phyloP scores from a whole-genome alignment of 345 rosid species.

The Sisymbrium altissimum region DNA sequence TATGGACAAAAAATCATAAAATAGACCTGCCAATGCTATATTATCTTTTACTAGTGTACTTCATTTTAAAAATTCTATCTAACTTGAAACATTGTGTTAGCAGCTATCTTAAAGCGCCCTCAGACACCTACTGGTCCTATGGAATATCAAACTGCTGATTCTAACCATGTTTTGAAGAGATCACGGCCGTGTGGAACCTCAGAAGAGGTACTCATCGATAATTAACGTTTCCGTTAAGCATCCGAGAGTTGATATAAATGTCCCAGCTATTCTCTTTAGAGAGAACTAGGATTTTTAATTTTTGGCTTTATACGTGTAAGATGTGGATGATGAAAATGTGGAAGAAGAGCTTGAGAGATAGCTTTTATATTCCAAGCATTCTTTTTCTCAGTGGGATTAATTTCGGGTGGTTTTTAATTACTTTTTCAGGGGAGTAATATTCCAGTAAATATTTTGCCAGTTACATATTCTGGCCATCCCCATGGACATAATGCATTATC shows the following conservation, averaged over 20 bases:
- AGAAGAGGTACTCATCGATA: constrained; percentile 54
- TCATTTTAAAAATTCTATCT: background rate
- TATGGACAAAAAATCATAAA: background rate
- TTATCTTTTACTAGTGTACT: background rate
- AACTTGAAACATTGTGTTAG: constrained; percentile 22
- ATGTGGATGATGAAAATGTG: background rate
- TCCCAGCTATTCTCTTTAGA: background rate
- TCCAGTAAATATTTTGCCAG: constrained; percentile 66
- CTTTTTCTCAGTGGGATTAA: background rate
- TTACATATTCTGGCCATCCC: constrained; percentile 58
- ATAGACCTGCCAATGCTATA: background rate
- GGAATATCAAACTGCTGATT: constrained; percentile 83
- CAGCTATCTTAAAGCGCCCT: constrained; percentile 68
- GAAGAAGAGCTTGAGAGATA: background rate
- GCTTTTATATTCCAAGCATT: background rate
- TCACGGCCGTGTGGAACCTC: constrained; percentile 64
- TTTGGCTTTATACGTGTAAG: background rate
- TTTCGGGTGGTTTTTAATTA: background rate
- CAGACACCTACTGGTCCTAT: constrained; percentile 59
- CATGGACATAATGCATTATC: constrained; percentile 72
- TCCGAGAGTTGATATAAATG: background rate
- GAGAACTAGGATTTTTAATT: background rate
- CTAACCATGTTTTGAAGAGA: constrained; percentile 70
- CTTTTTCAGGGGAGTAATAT: constrained; percentile 59
- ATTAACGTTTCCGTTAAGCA: background rate